These are phyloP conservation scores for Phytomonas francai DNA, from an alignment of 208 protist species.

Conservation along the genomic window DNA sequence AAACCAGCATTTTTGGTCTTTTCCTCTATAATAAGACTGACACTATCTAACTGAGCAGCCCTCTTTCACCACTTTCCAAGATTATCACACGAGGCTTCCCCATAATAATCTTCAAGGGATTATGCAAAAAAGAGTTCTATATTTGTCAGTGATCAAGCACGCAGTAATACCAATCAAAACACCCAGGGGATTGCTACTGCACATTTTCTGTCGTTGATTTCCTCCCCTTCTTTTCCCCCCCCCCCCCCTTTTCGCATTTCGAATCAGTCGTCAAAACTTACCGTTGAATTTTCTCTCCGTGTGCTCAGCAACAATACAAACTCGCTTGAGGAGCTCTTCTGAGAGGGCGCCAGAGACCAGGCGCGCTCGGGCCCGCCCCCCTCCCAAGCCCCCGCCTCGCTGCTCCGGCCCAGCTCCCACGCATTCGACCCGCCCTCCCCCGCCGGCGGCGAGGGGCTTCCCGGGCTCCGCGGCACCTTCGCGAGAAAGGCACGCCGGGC, in stretches of 20 bases:
- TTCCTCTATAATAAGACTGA: not conserved
- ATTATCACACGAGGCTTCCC: not conserved
- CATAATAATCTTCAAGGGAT: not conserved
- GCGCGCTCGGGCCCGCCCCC: too few relatives aligned
- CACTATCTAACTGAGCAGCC: not conserved
- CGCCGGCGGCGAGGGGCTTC: not conserved
- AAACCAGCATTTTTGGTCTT: not conserved
- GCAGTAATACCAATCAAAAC: not conserved
- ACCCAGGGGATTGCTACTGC: too few relatives aligned
- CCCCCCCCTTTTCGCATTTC: not conserved
- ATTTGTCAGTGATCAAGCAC: not conserved
- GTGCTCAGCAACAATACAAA: conserved; percentile 7
- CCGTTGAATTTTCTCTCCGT: not conserved
- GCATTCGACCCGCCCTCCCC: not conserved
- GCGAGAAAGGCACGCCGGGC: too few relatives aligned
- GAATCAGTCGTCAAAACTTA: not conserved
- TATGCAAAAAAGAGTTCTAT: not conserved
- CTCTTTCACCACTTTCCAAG: not conserved
- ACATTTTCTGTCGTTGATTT: too few relatives aligned
- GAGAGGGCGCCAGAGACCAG: not conserved
- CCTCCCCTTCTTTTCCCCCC: too few relatives aligned
- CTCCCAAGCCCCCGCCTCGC: not conserved
- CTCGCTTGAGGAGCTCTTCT: conserved; percentile 13
- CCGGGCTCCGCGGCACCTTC: too few relatives aligned
- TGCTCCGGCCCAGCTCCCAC: not conserved